phyloP scores from a whole-genome alignment of 192 early-diverging fungal genomes.

The Coemansia pectinata region DNA sequence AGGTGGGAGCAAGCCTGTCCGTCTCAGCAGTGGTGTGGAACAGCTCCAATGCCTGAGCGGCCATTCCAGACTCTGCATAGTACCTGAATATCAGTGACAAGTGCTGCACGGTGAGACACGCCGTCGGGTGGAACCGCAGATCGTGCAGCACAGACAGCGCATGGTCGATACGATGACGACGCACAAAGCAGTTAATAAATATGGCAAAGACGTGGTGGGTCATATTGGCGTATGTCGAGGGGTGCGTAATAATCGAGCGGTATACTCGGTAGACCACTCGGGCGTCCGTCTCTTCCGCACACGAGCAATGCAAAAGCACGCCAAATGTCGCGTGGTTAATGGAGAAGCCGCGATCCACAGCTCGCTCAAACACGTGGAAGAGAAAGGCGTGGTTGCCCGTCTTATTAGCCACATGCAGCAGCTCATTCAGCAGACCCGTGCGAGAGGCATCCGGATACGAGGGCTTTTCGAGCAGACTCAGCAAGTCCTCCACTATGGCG shows the following conservation, averaged over 20 bases:
- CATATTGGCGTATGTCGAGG: constrained; percentile 6
- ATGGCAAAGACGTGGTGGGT: constrained; percentile 30
- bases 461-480: constrained; percentile 10
- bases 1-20: constrained; percentile 17
- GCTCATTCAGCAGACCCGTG: constrained; percentile 39
- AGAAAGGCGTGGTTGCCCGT: constrained; percentile 10
- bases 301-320: constrained; percentile 26
- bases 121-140: constrained; percentile 23
- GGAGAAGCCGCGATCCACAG: constrained; percentile 2
- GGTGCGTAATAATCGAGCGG: constrained; percentile 12
- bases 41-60: constrained; percentile 17
- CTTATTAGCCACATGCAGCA: constrained; percentile 20
- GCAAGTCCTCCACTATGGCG: constrained; percentile 24
- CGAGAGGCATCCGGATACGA: constrained; percentile 7
- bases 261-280: constrained; percentile 19
- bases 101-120: constrained; percentile 5
- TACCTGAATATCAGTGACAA: constrained; percentile 13
- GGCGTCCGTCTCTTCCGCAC: constrained; percentile 10
- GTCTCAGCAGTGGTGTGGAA: constrained; percentile 11
- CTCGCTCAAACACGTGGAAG: constrained; percentile 26
- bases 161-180: constrained; percentile 15
- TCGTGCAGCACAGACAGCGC: constrained; percentile 22
- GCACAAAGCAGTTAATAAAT: constrained; percentile 44
- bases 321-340: constrained; percentile 39
- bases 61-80: constrained; percentile 24